Conservation (phyloP, 306 rosid genomes). For the Rosa persica region DNA sequence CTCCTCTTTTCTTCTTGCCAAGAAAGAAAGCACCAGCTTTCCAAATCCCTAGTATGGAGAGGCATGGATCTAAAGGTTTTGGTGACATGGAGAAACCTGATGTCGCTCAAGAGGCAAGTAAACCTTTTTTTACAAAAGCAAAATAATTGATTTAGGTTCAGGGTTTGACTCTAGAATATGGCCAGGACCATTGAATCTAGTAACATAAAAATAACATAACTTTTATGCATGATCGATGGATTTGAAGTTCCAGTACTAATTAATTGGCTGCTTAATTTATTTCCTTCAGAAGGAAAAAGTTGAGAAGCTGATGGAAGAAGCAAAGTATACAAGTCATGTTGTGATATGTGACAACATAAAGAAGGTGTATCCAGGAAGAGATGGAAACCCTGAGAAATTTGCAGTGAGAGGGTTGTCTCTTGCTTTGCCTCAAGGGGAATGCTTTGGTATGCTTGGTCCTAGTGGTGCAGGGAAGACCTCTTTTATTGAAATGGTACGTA, state of each 20-base stretch:
- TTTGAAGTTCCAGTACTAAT: not conserved
- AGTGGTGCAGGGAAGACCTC: conserved; percentile 97
- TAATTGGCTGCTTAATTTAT: not conserved
- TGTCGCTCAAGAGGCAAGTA: conserved; percentile 64
- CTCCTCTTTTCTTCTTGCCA: conserved; percentile 57
- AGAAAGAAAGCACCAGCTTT: conserved; percentile 42
- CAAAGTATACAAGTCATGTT: conserved; percentile 44
- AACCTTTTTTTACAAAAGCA: not conserved
- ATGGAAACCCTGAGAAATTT: conserved; percentile 74
- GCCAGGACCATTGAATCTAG: too few relatives aligned
- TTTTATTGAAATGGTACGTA: conserved; percentile 73
- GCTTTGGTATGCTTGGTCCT: conserved; percentile 97
- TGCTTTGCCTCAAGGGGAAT: conserved; percentile 81
- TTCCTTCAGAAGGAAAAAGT: conserved; percentile 68
- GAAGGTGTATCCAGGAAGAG: conserved; percentile 77
- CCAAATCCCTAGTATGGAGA: conserved; percentile 50
- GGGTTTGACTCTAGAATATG: not conserved
- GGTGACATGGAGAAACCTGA: conserved; percentile 76
- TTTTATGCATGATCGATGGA: not conserved
- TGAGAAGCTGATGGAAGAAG: conserved; percentile 64
- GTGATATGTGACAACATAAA: conserved; percentile 66
- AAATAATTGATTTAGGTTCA: not conserved
- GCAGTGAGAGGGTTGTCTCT: conserved; percentile 85
- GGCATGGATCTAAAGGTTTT: conserved; percentile 62
- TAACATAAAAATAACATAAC: too few relatives aligned